A percentile compares a stretch with the other conserved stretches of the same genome.
phyloP scores from a whole-genome alignment of 2,329 filamentous ascomycete genomes.

The Botrytis fabae region DNA sequence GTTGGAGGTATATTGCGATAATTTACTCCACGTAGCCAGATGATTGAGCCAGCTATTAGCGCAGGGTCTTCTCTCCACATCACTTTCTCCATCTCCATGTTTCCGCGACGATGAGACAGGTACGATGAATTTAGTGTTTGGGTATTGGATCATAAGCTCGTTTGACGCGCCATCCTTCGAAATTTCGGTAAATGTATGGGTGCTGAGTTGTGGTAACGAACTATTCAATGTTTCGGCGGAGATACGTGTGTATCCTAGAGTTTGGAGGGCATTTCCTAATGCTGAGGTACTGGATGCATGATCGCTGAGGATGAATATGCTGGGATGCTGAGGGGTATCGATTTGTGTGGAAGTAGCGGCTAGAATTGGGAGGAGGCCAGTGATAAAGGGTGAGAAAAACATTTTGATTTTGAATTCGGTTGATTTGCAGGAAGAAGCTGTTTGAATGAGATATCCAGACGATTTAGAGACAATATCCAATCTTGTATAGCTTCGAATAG shows the following conservation, averaged over 20 bases:
- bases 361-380: constrained; percentile 16
- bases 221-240: constrained; percentile 10
- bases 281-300: constrained; percentile 5
- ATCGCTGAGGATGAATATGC: constrained; percentile 19
- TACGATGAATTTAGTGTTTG: constrained; percentile 16
- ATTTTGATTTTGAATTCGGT: not conserved
- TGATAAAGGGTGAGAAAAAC: constrained; percentile 23
- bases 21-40: constrained; percentile 13
- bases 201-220: constrained; percentile 6
- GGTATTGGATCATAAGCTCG: constrained; percentile 14
- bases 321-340: not conserved
- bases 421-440: not conserved
- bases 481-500: not conserved
- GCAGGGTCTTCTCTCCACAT: constrained; percentile 4
- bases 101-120: not conserved
- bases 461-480: not conserved
- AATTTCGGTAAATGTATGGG: constrained; percentile 9
- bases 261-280: constrained; percentile 14
- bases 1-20: not conserved
- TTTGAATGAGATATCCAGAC: not conserved
- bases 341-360: constrained; percentile 19
- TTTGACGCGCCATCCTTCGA: not conserved
- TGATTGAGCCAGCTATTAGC: constrained; percentile 21
- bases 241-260: constrained; percentile 10
- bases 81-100: not conserved